These are phyloP conservation scores for Elaeis oleifera DNA, from an alignment of 202 grass and related monocot genomes.

Conservation along the genomic window DNA sequence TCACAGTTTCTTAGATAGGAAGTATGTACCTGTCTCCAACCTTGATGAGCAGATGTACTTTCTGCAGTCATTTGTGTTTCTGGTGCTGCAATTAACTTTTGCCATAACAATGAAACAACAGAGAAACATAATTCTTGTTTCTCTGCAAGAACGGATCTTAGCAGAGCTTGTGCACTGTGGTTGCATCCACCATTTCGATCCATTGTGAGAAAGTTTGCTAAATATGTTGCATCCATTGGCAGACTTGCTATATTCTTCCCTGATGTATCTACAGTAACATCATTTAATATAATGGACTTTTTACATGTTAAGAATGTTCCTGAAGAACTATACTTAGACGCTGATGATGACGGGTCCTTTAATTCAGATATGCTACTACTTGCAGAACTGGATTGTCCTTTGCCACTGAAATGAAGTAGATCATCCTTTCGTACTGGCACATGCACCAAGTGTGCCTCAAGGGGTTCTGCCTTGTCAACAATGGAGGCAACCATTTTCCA, in stretches of 20 bases:
- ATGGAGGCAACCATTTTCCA: constrained; percentile 93
- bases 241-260: constrained; percentile 62
- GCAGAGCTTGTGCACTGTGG: constrained; percentile 56
- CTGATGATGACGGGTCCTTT: constrained; percentile 36
- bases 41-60: constrained; percentile 98
- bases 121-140: constrained; percentile 96
- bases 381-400: constrained; percentile 21
- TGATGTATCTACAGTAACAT: constrained; percentile 53
- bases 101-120: constrained; percentile 94
- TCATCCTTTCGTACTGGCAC: constrained; percentile 42
- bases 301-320: constrained; percentile 37
- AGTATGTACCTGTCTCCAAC: constrained; percentile 81
- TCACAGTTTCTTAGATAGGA: constrained; percentile 1
- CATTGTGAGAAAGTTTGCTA: constrained; percentile 96
- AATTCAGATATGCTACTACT: constrained; percentile 28
- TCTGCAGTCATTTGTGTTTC: constrained; percentile 98
- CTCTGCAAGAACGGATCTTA: constrained; percentile 78
- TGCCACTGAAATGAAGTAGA: constrained; percentile 34
- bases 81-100: constrained; percentile 85
- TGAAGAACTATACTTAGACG: constrained; percentile 42
- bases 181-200: constrained; percentile 78
- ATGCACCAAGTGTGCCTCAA: constrained; percentile 63
- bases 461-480: constrained; percentile 92
- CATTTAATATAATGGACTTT: constrained; percentile 34
- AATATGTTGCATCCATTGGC: constrained; percentile 78